Evolutionary conservation across 2,329 filamentous ascomycete genomes (phyloP).

Genomic region (Cladorrhinum sp.): DNA sequence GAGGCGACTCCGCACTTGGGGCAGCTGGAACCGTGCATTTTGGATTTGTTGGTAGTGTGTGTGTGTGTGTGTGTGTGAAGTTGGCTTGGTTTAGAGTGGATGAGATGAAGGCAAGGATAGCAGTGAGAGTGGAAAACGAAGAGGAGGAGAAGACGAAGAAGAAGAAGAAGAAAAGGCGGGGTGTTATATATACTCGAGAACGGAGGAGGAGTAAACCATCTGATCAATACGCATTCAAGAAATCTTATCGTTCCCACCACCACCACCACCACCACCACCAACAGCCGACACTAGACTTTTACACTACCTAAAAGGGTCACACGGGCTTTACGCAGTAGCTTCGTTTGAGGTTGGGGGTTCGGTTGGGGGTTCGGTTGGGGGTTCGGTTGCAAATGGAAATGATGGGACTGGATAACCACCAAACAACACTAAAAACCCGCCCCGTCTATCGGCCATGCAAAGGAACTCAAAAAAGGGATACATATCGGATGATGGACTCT

Average conservation of each 20-base stretch:
- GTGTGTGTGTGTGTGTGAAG: constrained; percentile 2
- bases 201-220: too few species aligned
- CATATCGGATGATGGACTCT: background rate
- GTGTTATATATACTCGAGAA: constrained; percentile 20
- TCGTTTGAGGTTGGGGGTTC: background rate
- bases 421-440: too few species aligned
- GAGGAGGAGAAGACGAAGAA: background rate
- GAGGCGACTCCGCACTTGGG: constrained; percentile 55
- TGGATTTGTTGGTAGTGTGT: constrained; percentile 6
- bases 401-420: too few species aligned
- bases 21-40: constrained; percentile 46
- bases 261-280: too few species aligned
- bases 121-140: background rate
- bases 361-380: background rate
- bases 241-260: background rate
- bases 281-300: too few species aligned
- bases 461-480: background rate
- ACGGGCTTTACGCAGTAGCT: too few species aligned
- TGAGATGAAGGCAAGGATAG: background rate
- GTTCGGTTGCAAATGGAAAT: too few species aligned
- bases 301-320: too few species aligned
- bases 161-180: constrained; percentile 7
- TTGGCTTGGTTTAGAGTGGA: background rate
- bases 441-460: background rate
- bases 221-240: too few species aligned